Evolutionary conservation across 2,329 filamentous ascomycete species (phyloP).

Genomic region (Penicillium decumbens): DNA sequence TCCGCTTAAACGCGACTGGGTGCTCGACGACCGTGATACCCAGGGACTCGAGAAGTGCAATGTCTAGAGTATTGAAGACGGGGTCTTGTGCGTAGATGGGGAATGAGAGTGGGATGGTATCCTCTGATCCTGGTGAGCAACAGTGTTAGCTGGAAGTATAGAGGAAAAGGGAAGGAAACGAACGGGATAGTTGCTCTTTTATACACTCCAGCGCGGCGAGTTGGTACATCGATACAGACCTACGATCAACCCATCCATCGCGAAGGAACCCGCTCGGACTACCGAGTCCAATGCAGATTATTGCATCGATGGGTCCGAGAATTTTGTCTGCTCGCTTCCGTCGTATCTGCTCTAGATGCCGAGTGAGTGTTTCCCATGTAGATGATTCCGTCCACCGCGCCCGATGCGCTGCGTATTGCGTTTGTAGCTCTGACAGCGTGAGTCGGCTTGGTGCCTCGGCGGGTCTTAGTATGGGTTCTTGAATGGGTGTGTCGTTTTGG

Average conservation of each 20-base stretch:
- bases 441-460: constrained; percentile 36
- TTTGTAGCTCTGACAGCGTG: constrained; percentile 30
- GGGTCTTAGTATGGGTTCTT: constrained; percentile 22
- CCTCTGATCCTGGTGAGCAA: not conserved
- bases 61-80: constrained; percentile 47
- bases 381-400: constrained; percentile 30
- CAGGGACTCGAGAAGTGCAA: constrained; percentile 33
- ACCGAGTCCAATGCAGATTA: constrained; percentile 41
- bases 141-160: not conserved
- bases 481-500: not conserved
- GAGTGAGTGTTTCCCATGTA: constrained; percentile 23
- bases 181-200: constrained; percentile 25
- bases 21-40: constrained; percentile 40
- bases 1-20: constrained; percentile 51
- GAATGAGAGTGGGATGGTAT: constrained; percentile 3
- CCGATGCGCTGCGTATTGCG: constrained; percentile 28
- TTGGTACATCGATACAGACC: constrained; percentile 40
- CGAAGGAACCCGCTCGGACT: constrained; percentile 41
- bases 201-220: constrained; percentile 36
- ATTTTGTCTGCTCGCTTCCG: too few species aligned
- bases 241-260: constrained; percentile 42
- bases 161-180: not conserved
- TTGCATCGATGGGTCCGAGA: constrained; percentile 19
- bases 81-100: constrained; percentile 52
- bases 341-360: constrained; percentile 5